Conservation (phyloP, 2,329 filamentous ascomycete genomes). For the Penicillium sp. region DNA sequence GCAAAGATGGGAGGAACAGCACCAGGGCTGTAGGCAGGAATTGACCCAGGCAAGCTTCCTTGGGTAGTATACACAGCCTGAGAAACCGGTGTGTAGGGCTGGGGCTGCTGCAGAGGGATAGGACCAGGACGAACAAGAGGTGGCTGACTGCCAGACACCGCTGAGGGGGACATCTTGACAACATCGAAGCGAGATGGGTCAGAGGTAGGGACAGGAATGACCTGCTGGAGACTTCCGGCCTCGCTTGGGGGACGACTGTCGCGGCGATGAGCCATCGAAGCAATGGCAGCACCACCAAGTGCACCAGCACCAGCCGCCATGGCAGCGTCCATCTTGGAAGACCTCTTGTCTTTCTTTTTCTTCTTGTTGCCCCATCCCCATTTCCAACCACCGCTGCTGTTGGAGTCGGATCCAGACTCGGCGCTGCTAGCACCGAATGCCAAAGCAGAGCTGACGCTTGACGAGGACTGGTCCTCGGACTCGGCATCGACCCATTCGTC, state of each 20-base stretch:
- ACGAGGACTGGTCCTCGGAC: slow-evolving; percentile 57
- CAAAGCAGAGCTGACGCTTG: slow-evolving; percentile 60
- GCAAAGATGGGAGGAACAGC: slow-evolving; percentile 48
- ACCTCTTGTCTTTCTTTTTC: slow-evolving; percentile 45
- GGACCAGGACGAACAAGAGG: slow-evolving; percentile 56
- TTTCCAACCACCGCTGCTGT: slow-evolving; percentile 58
- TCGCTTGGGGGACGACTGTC: slow-evolving; percentile 42
- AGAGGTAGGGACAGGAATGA: slow-evolving; percentile 68
- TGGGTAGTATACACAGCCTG: slow-evolving; percentile 65
- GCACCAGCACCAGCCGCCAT: slow-evolving; percentile 49
- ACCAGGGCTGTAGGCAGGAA: slow-evolving; percentile 47
- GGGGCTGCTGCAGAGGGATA: slow-evolving; percentile 80
- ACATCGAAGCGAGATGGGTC: slow-evolving; percentile 68
- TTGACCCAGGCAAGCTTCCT: slow-evolving; percentile 34
- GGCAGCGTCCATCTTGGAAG: slow-evolving; percentile 35
- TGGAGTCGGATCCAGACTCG: slow-evolving; percentile 61
- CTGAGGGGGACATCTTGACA: slow-evolving; percentile 36
- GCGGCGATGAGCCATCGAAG: slow-evolving; percentile 40
- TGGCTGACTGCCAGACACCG: slow-evolving; percentile 31
- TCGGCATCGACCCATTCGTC: slow-evolving; percentile 64
- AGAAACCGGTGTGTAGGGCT: slow-evolving; percentile 74
- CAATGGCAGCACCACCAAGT: slow-evolving; percentile 48
- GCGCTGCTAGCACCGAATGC: slow-evolving; percentile 63
- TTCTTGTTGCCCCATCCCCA: slow-evolving; percentile 62
- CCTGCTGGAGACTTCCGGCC: slow-evolving; percentile 56